Percentiles rank a stretch among this genome's conserved stretches.
Conservation (phyloP, 1,139 yeast species). For the Debaryomycetaceae sp. region DNA sequence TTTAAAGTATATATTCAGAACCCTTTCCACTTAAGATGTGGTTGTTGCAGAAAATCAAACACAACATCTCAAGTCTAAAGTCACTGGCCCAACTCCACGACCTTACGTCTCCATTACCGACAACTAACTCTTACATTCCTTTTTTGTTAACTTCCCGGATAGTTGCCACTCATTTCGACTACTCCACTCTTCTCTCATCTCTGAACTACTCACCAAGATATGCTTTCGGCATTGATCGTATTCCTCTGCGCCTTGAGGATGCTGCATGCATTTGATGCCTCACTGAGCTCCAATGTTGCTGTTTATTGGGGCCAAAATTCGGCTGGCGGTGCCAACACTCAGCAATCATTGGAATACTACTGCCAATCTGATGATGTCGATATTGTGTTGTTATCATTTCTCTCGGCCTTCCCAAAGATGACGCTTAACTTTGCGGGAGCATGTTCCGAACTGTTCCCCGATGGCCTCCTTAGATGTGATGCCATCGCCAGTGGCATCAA, state of each 20-base stretch:
- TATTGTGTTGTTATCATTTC: constrained; percentile 67
- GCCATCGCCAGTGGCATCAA: constrained; percentile 69
- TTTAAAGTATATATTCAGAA: too few species aligned
- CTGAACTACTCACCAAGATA: constrained; percentile 2
- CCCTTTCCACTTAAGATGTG: too few species aligned
- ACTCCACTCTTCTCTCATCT: background rate
- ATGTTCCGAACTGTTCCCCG: constrained; percentile 48
- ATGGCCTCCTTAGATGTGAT: constrained; percentile 58
- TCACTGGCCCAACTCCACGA: too few species aligned
- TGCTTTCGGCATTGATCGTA: background rate
- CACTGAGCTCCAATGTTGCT: constrained; percentile 58
- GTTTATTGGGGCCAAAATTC: constrained; percentile 93
- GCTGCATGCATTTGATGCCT: constrained; percentile 35
- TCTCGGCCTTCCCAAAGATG: constrained; percentile 54
- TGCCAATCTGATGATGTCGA: constrained; percentile 70
- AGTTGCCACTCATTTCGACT: constrained; percentile 7
- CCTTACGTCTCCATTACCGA: too few species aligned
- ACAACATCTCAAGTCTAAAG: too few species aligned
- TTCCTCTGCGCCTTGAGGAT: constrained; percentile 4
- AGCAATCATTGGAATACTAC: constrained; percentile 58
- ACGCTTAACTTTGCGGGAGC: constrained; percentile 68
- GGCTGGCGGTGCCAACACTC: constrained; percentile 49
- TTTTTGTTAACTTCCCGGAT: background rate
- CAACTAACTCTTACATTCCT: too few species aligned
- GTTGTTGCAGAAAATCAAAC: too few species aligned